Evolutionary conservation across 1,284 basidiomycete species (phyloP), one percentile per base, ranked within the genome.

Genomic region (Binderoboletus segoi): DNA sequence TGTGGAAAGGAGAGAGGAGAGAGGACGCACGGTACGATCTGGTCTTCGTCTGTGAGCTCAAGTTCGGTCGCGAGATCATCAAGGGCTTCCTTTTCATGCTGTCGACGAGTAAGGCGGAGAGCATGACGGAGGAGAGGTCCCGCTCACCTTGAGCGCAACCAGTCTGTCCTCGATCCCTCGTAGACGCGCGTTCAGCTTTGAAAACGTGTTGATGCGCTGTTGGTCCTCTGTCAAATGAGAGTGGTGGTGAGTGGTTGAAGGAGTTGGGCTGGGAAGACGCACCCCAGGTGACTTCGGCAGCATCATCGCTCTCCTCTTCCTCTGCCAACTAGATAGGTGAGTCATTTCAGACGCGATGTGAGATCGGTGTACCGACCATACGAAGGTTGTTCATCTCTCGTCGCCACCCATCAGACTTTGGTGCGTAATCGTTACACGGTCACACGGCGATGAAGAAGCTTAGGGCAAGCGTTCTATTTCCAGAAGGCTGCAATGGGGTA

Each of bases 221-320:
- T 98, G 96, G 73, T 99, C 96, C 82, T 95, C 92, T 94, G 37
- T 37, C 20, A 18, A 33, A 24, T 20, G 24, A 13, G 4, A 24
- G 18, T 18, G 18, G 2, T 32, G 37, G 12, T 26, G 13, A 24
- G 10, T 26, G 16, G 4, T 16, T 12, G 28, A 24, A 30, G 16
- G 21, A 33, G 8, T 10, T 4, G 11, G 3, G 26, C 4, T 4
- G 26, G 11, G 3, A 28, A 35, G n/a, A 77, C 84, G 60, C 59
- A 93, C 92, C 92, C 94, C 94, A 96, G 26, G 92, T 93, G 48
- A 98, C 95, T 72, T 96, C 93, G 57, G 88, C 86, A 52, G 86
- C 84, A 64, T 95, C 92, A 51, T 89, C 85, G 54, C 77, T 82
- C 73, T 95, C 92, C 56, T 93, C 89, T 67, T 93, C 88, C 61